Evolutionary conservation across 352 stramenopile genomes (phyloP).

Genomic region (Phytophthora pistaciae): DNA sequence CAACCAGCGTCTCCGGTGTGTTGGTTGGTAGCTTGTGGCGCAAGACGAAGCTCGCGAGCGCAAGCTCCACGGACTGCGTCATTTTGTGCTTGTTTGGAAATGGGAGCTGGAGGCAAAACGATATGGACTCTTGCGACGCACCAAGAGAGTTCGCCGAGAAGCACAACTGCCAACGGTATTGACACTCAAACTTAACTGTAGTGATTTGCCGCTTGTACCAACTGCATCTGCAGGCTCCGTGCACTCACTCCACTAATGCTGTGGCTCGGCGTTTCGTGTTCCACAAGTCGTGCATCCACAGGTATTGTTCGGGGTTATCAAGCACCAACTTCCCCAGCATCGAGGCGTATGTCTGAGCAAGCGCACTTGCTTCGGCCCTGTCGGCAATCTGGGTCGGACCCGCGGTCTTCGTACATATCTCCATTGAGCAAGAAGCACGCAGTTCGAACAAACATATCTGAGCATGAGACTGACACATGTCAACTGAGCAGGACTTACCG

Average conservation of each 20-base stretch:
- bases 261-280: conserved; percentile 9
- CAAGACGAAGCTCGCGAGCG: too few species aligned
- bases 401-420: conserved; percentile 5
- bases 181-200: too few species aligned
- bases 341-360: conserved; percentile 53
- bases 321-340: conserved; percentile 46
- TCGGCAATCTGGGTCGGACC: not conserved
- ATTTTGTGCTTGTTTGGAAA: too few species aligned
- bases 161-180: too few species aligned
- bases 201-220: too few species aligned
- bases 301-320: conserved; percentile 51
- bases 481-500: conserved; percentile 20
- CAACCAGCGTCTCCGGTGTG: too few species aligned
- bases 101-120: too few species aligned
- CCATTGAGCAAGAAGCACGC: not conserved
- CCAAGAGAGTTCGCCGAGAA: too few species aligned
- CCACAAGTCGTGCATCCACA: conserved; percentile 72
- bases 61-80: too few species aligned
- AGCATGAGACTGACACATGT: not conserved
- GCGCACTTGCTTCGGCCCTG: conserved; percentile 10
- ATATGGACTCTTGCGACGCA: too few species aligned
- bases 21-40: too few species aligned
- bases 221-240: not conserved
- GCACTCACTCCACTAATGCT: not conserved
- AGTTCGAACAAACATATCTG: not conserved